Evolutionary conservation across 2,329 filamentous ascomycete genomes (phyloP).

Genomic region (Ceratocystis harringtonii): DNA sequence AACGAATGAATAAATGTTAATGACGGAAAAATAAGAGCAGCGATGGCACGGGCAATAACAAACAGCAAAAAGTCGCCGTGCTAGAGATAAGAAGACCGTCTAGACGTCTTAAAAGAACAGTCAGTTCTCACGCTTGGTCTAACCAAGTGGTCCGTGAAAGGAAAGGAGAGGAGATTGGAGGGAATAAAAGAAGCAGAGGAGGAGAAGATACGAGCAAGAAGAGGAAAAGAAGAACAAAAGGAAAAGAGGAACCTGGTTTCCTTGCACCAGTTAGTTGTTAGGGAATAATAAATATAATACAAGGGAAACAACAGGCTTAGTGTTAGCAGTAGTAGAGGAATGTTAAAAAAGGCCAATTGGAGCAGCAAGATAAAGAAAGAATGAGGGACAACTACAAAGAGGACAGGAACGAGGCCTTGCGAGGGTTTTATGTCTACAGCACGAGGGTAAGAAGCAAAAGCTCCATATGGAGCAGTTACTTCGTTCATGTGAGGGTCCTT

Average conservation of each 20-base stretch:
- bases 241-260: background rate
- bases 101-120: background rate
- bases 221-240: background rate
- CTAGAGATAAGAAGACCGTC: background rate
- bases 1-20: slow-evolving; percentile 15
- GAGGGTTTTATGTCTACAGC: background rate
- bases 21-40: slow-evolving; percentile 5
- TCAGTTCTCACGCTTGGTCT: background rate
- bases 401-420: background rate
- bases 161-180: background rate
- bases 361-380: background rate
- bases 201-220: background rate
- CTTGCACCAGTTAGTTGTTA: background rate
- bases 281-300: background rate
- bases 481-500: background rate
- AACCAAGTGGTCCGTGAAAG: background rate
- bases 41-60: slow-evolving; percentile 3
- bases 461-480: background rate
- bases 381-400: background rate
- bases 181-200: background rate
- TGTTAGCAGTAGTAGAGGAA: background rate
- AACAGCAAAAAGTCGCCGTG: slow-evolving; percentile 4
- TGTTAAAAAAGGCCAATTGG: background rate
- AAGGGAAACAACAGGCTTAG: background rate
- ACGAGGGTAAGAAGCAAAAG: background rate